Conservation (phyloP, 148 eudicot species). For the Limonium bicolor region DNA sequence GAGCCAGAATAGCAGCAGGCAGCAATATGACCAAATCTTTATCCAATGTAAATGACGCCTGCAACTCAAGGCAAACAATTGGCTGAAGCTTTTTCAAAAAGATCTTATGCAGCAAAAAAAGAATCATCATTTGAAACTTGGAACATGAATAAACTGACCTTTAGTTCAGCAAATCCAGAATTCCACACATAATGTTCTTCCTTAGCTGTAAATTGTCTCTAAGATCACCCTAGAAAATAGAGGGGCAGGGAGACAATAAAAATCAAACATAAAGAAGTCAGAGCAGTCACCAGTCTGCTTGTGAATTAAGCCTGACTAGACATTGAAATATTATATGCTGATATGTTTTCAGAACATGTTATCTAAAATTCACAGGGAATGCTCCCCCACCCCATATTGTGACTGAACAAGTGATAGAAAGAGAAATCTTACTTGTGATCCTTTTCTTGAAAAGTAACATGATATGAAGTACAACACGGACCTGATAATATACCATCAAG, state of each 20-base stretch:
- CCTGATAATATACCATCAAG: slow-evolving; percentile 23
- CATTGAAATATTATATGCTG: too few relatives aligned
- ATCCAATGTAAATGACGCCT: slow-evolving; percentile 47
- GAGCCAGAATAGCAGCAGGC: slow-evolving; percentile 71
- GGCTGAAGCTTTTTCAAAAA: neutral
- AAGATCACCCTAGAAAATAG: slow-evolving; percentile 55
- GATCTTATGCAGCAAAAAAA: neutral
- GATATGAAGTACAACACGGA: slow-evolving; percentile 63
- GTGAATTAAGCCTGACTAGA: too few relatives aligned
- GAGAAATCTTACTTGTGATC: slow-evolving; percentile 47
- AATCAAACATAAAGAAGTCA: too few relatives aligned
- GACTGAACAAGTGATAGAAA: neutral
- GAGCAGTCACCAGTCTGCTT: neutral
- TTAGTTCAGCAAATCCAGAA: slow-evolving; percentile 36
- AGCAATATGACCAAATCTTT: slow-evolving; percentile 37
- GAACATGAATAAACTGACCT: slow-evolving; percentile 33
- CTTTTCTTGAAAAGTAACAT: slow-evolving; percentile 87
- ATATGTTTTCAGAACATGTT: too few relatives aligned
- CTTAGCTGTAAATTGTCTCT: slow-evolving; percentile 62
- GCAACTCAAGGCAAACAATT: slow-evolving; percentile 7
- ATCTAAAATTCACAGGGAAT: too few relatives aligned
- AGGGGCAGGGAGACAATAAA: too few relatives aligned
- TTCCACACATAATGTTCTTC: slow-evolving; percentile 54
- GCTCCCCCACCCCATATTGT: too few relatives aligned
- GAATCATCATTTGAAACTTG: neutral